phyloP scores from a whole-genome alignment of 164 flowering plant species.

The Nelumbo lutea region DNA sequence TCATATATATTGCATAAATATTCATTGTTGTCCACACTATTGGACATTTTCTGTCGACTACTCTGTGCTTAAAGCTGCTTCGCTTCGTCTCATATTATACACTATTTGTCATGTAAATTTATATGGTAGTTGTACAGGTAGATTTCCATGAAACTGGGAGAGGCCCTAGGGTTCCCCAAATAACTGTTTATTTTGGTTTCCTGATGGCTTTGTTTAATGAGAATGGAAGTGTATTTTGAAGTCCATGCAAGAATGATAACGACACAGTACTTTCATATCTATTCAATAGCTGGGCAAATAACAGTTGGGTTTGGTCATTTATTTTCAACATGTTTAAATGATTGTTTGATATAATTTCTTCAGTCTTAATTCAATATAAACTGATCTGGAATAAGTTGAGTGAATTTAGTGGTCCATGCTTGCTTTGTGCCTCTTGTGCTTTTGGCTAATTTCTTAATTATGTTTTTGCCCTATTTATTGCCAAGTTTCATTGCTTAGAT shows the following conservation, averaged over 20 bases:
- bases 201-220: slow-evolving; percentile 94
- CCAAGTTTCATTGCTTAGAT: too few relatives aligned
- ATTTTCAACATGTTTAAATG: background rate
- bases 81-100: background rate
- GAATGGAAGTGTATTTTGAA: slow-evolving; percentile 91
- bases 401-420: slow-evolving; percentile 85
- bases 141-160: slow-evolving; percentile 96
- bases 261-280: slow-evolving; percentile 96
- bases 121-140: slow-evolving; percentile 41
- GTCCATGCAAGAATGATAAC: slow-evolving; percentile 84
- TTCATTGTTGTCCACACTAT: too few relatives aligned
- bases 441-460: too few relatives aligned
- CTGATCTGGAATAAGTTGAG: slow-evolving; percentile 20
- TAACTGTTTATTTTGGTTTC: slow-evolving; percentile 95
- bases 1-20: too few relatives aligned
- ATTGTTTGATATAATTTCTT: background rate
- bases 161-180: slow-evolving; percentile 92
- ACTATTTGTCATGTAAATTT: slow-evolving; percentile 3
- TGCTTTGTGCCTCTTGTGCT: too few relatives aligned
- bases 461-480: too few relatives aligned
- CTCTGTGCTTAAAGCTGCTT: background rate
- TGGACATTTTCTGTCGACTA: too few relatives aligned
- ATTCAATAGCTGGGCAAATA: slow-evolving; percentile 92
- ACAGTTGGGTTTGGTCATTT: slow-evolving; percentile 71
- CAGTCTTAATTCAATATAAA: background rate